phyloP scores from a whole-genome alignment of 495 filamentous ascomycete species.

The Lasiosphaeria hispida region DNA sequence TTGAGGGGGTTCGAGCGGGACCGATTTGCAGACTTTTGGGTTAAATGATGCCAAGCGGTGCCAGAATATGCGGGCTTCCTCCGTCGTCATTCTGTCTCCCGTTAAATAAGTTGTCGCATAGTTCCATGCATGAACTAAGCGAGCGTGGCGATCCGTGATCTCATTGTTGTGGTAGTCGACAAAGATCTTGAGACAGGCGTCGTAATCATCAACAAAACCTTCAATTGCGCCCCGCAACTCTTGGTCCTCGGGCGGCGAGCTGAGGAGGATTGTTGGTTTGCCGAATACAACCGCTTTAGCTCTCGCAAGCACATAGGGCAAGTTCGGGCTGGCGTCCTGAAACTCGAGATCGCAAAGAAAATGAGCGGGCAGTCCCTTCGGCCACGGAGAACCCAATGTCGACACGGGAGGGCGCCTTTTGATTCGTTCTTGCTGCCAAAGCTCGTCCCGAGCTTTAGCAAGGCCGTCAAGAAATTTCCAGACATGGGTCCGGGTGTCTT shows the following conservation, averaged over 20 bases:
- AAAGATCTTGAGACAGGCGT: slow-evolving; percentile 17
- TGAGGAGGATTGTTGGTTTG: slow-evolving; percentile 1
- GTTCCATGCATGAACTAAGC: slow-evolving; percentile 10
- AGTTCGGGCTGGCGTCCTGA: neutral
- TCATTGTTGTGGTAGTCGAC: slow-evolving; percentile 4
- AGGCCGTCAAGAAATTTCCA: slow-evolving; percentile 24
- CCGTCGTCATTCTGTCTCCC: slow-evolving; percentile 7
- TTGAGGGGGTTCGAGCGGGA: neutral
- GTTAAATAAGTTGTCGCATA: slow-evolving; percentile 18
- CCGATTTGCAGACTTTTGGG: neutral
- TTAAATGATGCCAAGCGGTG: neutral
- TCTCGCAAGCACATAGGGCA: slow-evolving; percentile 20
- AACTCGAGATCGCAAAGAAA: neutral
- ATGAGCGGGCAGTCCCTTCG: slow-evolving; percentile 26
- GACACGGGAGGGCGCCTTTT: slow-evolving; percentile 5
- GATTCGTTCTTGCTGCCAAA: slow-evolving; percentile 21
- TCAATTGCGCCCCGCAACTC: slow-evolving; percentile 15
- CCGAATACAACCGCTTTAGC: slow-evolving; percentile 22
- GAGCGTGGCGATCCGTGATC: neutral
- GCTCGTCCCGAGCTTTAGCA: slow-evolving; percentile 19
- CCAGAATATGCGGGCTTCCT: slow-evolving; percentile 23
- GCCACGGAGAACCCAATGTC: slow-evolving; percentile 16
- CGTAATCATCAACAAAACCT: slow-evolving; percentile 22
- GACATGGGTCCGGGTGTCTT: neutral
- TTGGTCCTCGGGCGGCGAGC: slow-evolving; percentile 11